Conservation (phyloP, 2,329 filamentous ascomycete genomes). For the Phialophora tarda region DNA sequence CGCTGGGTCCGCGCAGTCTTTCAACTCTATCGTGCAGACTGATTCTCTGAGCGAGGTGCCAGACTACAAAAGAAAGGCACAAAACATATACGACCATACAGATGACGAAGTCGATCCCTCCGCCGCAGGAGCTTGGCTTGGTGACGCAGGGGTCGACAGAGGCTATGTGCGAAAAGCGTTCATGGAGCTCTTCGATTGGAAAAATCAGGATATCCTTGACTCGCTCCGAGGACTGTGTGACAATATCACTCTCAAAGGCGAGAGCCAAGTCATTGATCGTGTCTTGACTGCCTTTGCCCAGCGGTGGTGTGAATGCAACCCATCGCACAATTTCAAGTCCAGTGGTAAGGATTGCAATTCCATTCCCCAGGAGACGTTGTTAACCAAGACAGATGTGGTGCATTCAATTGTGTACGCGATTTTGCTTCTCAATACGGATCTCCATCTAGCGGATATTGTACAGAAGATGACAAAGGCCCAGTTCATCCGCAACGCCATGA, state of each 20-base stretch:
- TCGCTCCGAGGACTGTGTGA: constrained; percentile 81
- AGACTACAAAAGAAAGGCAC: constrained; percentile 65
- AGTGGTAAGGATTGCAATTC: constrained; percentile 62
- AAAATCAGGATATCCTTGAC: constrained; percentile 76
- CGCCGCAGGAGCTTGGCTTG: constrained; percentile 85
- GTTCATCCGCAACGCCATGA: constrained; percentile 95
- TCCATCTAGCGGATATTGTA: constrained; percentile 93
- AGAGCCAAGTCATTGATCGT: constrained; percentile 95
- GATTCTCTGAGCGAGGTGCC: constrained; percentile 1
- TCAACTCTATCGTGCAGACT: constrained; percentile 21
- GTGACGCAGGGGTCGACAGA: constrained; percentile 66
- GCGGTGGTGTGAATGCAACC: constrained; percentile 92
- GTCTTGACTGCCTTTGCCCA: constrained; percentile 88
- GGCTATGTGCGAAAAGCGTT: constrained; percentile 71
- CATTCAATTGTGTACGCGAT: constrained; percentile 98
- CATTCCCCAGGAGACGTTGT: not conserved
- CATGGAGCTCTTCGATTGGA: constrained; percentile 90
- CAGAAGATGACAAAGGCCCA: constrained; percentile 94
- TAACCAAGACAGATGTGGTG: constrained; percentile 73
- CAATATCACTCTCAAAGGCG: constrained; percentile 80
- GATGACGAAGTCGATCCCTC: constrained; percentile 80
- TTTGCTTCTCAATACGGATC: constrained; percentile 91
- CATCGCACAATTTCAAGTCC: constrained; percentile 89
- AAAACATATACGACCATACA: constrained; percentile 81
- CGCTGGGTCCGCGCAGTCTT: constrained; percentile 10